Evolutionary conservation across 768 basidiomycete species (phyloP).

Genomic region (Mycena capillaripes): DNA sequence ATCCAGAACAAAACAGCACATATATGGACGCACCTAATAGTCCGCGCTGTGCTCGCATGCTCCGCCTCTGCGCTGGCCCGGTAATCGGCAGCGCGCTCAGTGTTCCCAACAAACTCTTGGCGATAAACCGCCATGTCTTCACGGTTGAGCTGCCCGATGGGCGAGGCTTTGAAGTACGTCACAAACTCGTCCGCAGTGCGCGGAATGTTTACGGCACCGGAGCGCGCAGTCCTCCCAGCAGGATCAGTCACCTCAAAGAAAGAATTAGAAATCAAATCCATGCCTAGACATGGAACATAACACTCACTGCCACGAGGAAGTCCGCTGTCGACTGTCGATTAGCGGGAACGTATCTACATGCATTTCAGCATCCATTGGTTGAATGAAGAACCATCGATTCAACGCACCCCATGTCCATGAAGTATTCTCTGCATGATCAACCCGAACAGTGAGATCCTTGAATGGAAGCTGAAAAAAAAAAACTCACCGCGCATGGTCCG

Average conservation of each 20-base stretch:
- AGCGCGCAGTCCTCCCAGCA: too few relatives aligned
- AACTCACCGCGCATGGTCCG: conserved; percentile 74
- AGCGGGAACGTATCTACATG: conserved; percentile 71
- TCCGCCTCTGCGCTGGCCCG: conserved; percentile 63
- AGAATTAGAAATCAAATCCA: too few relatives aligned
- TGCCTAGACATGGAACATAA: too few relatives aligned
- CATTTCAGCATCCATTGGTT: too few relatives aligned
- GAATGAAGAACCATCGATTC: too few relatives aligned
- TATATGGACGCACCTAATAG: conserved; percentile 38
- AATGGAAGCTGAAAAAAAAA: too few relatives aligned
- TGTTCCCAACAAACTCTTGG: conserved; percentile 58
- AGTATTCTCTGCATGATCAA: too few relatives aligned
- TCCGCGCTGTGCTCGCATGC: conserved; percentile 59
- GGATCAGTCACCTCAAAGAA: too few relatives aligned
- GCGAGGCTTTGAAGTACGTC: conserved; percentile 57
- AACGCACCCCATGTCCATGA: too few relatives aligned
- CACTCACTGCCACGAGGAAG: conserved; percentile 65
- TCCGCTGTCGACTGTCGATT: conserved; percentile 78
- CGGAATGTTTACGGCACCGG: too few relatives aligned
- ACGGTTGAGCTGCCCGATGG: conserved; percentile 56
- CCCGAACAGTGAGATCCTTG: too few relatives aligned
- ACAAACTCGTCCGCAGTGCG: conserved; percentile 72
- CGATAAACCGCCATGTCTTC: conserved; percentile 63
- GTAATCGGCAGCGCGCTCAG: conserved; percentile 59
- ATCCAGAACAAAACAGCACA: conserved; percentile 39